Percentiles rank a stretch among this genome's conserved stretches.
These are phyloP conservation scores for Ophiostoma tasmaniense DNA, from an alignment of 2,329 filamentous ascomycete genomes.

Conservation along the genomic window DNA sequence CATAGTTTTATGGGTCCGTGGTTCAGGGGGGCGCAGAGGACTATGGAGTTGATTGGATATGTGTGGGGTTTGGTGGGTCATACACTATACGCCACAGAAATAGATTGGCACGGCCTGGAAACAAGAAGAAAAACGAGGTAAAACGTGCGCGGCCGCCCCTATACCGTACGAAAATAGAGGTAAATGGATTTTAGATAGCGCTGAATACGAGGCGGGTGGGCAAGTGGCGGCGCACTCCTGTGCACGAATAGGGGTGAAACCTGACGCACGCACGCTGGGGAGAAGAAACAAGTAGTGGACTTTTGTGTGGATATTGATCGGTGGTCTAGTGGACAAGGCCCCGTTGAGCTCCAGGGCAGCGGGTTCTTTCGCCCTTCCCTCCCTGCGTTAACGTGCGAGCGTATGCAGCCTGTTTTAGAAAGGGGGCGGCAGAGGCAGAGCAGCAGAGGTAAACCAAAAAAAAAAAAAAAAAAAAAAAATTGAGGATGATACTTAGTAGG, in stretches of 20 bases:
- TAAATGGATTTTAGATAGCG: background rate
- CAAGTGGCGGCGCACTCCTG: background rate
- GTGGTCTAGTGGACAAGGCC: background rate
- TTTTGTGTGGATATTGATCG: background rate
- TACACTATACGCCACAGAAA: slow-evolving; percentile 11
- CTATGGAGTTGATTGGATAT: background rate
- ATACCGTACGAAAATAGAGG: background rate
- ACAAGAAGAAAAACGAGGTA: background rate
- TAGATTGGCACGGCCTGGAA: slow-evolving; percentile 15
- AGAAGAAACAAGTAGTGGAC: background rate
- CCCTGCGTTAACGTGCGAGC: slow-evolving; percentile 14
- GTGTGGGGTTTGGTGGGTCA: slow-evolving; percentile 1
- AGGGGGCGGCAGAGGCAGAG: background rate
- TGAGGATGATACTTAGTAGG: background rate
- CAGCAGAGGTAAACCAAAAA: too few relatives aligned
- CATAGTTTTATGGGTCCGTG: background rate
- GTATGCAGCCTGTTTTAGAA: background rate
- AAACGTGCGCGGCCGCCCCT: slow-evolving; percentile 1
- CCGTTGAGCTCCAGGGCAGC: background rate
- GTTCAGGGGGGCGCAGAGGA: background rate
- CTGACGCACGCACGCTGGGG: slow-evolving; percentile 5
- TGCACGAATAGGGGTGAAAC: slow-evolving; percentile 12
- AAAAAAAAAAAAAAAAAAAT: too few relatives aligned
- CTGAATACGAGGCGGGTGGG: background rate
- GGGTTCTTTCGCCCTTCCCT: slow-evolving; percentile 5